Evolutionary conservation across 1,284 basidiomycete species (phyloP), one percentile per base, ranked within the genome.

Genomic region (Grifola frondosa): DNA sequence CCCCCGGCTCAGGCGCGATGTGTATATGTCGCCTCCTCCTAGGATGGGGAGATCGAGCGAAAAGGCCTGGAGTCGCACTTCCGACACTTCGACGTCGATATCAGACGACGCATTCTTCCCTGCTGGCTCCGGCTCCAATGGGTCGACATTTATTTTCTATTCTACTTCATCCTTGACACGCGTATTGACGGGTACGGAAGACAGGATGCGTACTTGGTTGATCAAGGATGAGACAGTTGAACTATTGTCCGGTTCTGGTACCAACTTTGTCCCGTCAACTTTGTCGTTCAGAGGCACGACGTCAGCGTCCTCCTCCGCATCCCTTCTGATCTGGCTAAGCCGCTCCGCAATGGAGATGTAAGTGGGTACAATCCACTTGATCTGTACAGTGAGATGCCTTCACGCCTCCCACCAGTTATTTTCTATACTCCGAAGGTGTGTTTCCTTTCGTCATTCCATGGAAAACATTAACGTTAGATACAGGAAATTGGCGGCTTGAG

Each of bases 351-450:
- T n/a, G n/a, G n/a, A n/a, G n/a, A n/a, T n/a, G n/a, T n/a, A n/a
- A n/a, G n/a, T n/a, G n/a, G n/a, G n/a, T n/a, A n/a, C n/a, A n/a
- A n/a, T n/a, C n/a, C n/a, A n/a, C n/a, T n/a, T n/a, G n/a, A n/a
- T n/a, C 67, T 97, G 62, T 97, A 97, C 78, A 91, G 88, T 67
- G 97, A 97, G 74, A 98, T 99, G 96, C 96, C 96, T 28, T 94
- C 91, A 8, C 91, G 95, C 77, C 98, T 97, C 79, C 94, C 94
- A 37, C 93, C 90, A 16, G 88, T 91, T 21, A 91, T 96, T 13
- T 97, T 93, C 73, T 95, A 94, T 62, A 92, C 91, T 6, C 90
- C 91, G 0, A 93, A 94, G 74, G 78, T 80, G 40, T 38, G 61
- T 53, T 25, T 9, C 33, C 26, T 25, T 37, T 36, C 20, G n/a